phyloP scores from a whole-genome alignment of 2,329 filamentous ascomycete species.

The Cryphonectria carpinicola region DNA sequence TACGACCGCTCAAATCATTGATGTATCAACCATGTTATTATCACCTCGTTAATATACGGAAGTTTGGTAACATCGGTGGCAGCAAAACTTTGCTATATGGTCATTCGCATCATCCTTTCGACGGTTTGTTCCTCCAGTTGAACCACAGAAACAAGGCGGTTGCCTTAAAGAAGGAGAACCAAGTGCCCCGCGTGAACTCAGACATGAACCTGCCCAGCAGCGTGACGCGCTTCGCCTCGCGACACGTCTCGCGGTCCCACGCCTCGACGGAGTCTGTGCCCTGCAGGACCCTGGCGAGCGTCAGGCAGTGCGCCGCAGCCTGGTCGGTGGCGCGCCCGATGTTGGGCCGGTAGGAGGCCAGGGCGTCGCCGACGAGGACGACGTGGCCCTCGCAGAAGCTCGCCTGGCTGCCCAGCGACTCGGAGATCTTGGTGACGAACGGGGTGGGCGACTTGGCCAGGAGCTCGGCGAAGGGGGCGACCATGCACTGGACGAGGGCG shows the following conservation, averaged over 20 bases:
- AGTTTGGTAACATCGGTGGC: too few species aligned
- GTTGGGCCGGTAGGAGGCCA: slow-evolving; percentile 51
- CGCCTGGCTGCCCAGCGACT: slow-evolving; percentile 43
- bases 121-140: not conserved
- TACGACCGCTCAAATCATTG: too few species aligned
- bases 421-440: slow-evolving; percentile 51
- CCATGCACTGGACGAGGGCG: slow-evolving; percentile 32
- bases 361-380: slow-evolving; percentile 50
- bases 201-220: slow-evolving; percentile 30
- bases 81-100: not conserved
- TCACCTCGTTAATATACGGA: too few species aligned
- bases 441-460: slow-evolving; percentile 44
- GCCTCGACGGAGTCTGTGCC: slow-evolving; percentile 40
- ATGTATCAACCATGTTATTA: too few species aligned
- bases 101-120: not conserved
- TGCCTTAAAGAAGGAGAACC: slow-evolving; percentile 25
- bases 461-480: slow-evolving; percentile 46
- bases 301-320: slow-evolving; percentile 48
- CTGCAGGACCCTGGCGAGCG: slow-evolving; percentile 43
- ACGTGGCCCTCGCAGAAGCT: slow-evolving; percentile 46
- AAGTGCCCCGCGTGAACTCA: slow-evolving; percentile 18
- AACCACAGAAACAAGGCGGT: slow-evolving; percentile 8
- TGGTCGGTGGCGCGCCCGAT: slow-evolving; percentile 51
- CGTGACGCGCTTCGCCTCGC: slow-evolving; percentile 26
- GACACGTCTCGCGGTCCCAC: slow-evolving; percentile 38